Evolutionary conservation across 805 yeast species (phyloP).

Genomic region (Phaffomyces thermotolerans): DNA sequence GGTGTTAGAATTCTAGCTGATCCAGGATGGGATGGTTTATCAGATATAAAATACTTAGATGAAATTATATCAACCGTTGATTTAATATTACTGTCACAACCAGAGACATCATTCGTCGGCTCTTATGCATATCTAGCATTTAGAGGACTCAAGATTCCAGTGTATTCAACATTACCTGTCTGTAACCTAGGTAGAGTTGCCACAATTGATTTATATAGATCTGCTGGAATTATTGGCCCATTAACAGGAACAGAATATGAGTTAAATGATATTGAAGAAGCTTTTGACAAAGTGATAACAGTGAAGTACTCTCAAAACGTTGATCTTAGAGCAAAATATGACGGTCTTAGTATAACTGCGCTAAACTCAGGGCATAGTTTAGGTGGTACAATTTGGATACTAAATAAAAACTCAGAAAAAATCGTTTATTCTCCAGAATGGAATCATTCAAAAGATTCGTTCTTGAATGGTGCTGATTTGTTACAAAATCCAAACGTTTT

Average conservation of each 20-base stretch:
- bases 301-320: conserved; percentile 78
- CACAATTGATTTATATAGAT: conserved; percentile 74
- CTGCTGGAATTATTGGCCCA: conserved; percentile 73
- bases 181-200: conserved; percentile 78
- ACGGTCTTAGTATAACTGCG: conserved; percentile 66
- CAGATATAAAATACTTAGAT: conserved; percentile 36
- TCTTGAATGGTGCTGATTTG: conserved; percentile 64
- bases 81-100: conserved; percentile 75
- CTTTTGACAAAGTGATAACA: conserved; percentile 62
- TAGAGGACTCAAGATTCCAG: conserved; percentile 57
- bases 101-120: conserved; percentile 72
- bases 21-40: conserved; percentile 65
- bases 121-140: conserved; percentile 68
- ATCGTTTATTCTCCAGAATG: conserved; percentile 86
- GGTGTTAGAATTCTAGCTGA: conserved; percentile 55
- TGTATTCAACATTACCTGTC: conserved; percentile 87
- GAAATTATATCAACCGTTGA: conserved; percentile 45
- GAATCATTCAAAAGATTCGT: conserved; percentile 90
- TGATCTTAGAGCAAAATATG: conserved; percentile 49
- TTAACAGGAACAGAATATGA: conserved; percentile 49
- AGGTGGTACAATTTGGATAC: conserved; percentile 89
- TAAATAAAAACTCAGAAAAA: conserved; percentile 67
- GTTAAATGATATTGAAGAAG: conserved; percentile 66
- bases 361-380: conserved; percentile 87
- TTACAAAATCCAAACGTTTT: conserved; percentile 54